Evolutionary conservation across 129 eudicot genomes (phyloP).

Genomic region (Flaveria brownii): DNA sequence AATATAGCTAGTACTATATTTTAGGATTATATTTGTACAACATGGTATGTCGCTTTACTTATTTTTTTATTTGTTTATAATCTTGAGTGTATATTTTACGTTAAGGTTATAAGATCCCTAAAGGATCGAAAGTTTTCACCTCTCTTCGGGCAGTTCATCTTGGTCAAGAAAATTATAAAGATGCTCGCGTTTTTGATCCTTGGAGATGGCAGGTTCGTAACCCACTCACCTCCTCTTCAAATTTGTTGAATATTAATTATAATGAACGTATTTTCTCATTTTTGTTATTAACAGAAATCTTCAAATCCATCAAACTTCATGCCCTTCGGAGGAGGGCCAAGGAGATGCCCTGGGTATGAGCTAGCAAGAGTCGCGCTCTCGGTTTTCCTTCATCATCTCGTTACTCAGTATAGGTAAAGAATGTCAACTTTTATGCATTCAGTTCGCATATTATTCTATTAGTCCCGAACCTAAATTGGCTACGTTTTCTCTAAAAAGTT

Average conservation of each 20-base stretch:
- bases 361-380: constrained; percentile 85
- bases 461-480: background rate
- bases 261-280: background rate
- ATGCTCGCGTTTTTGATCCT: constrained; percentile 82
- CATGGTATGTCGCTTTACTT: no score
- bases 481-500: constrained; percentile 39
- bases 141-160: constrained; percentile 82
- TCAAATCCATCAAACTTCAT: constrained; percentile 50
- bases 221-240: background rate
- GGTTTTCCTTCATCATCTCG: constrained; percentile 83
- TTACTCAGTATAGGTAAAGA: constrained; percentile 68
- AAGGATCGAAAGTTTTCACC: constrained; percentile 82
- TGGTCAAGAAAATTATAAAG: constrained; percentile 65
- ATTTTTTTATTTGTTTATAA: background rate
- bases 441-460: background rate
- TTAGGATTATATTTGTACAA: no score
- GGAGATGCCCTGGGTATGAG: constrained; percentile 93
- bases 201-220: constrained; percentile 85
- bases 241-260: background rate
- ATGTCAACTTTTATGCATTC: background rate
- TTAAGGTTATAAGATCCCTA: constrained; percentile 77
- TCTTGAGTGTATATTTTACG: background rate
- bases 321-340: constrained; percentile 96
- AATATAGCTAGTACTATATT: no score
- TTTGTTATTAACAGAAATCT: constrained; percentile 31